Evolutionary conservation across 2,329 filamentous ascomycete genomes (phyloP), one percentile per base, ranked within the genome.

Genomic region (Nigrospora sphaerica): DNA sequence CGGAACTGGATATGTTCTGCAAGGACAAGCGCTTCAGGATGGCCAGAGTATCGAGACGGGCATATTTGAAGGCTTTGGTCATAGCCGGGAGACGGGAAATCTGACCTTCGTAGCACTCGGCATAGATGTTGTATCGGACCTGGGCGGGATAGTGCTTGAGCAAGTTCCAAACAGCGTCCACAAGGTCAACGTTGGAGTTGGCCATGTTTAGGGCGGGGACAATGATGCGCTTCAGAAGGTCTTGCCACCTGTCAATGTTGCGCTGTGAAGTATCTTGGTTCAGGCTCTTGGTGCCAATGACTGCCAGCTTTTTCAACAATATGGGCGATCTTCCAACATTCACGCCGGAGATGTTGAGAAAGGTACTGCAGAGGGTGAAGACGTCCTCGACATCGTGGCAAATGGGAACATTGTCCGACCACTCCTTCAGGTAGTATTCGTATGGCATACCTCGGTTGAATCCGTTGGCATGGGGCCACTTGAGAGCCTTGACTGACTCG

Each of bases 361-460:
- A 77, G 1, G 89, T 91, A 48, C 82, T 80, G 64, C 90, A 95
- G 1, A 96, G 78, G 3, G 85, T 83, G 63, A 97, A 93, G 13
- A 98, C 77, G 60, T 98, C 93, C 51, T 96, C 89, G 6, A 95
- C 81, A 2, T 75, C 86, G 62, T 95, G 91, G 60, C 93, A 98
- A 17, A 95, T 71, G 1, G 93, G 95, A 39, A 98, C 77, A 52
- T 93, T 95, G 65, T 97, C 92, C 3, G 83, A 77, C 93, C 93
- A 98, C 56, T 97, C 93, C 49, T 95, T 90, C 83, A 93, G 96
- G 65, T 98, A 98, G 62, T 95, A 97, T 32, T 86, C 81, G 63
- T 96, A 97, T 44, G 86, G 80, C n/a, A 78, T 76, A 17, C 84
- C 83, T 54, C 90, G 88, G 46, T 83, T 83, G 23, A 81, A 81